A percentile compares a stretch with the other conserved stretches of the same genome.
phyloP scores from a whole-genome alignment of 768 basidiomycete genomes.

The Russula compacta region DNA sequence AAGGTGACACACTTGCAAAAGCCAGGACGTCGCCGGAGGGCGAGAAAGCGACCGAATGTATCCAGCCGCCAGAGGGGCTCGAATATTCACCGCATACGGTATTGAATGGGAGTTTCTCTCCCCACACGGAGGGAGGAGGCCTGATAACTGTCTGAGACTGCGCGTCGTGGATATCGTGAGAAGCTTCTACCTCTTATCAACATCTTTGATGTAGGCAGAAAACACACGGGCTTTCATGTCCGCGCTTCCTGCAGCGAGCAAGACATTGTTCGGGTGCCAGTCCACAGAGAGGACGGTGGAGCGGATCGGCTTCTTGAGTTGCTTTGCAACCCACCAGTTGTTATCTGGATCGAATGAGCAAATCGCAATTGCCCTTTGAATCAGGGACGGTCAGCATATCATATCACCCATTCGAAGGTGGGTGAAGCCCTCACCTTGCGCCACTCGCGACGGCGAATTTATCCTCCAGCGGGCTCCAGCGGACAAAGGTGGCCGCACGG shows the following conservation, averaged over 20 bases:
- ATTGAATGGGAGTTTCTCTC: slow-evolving; percentile 96
- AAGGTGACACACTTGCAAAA: slow-evolving; percentile 66
- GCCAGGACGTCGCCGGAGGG: slow-evolving; percentile 92
- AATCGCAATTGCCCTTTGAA: slow-evolving; percentile 81
- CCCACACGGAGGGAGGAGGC: slow-evolving; percentile 87
- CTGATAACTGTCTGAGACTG: slow-evolving; percentile 32
- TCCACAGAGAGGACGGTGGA: slow-evolving; percentile 91
- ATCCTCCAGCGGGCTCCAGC: slow-evolving; percentile 96
- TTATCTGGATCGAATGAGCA: slow-evolving; percentile 97
- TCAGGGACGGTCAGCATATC: neutral
- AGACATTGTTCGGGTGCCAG: slow-evolving; percentile 99
- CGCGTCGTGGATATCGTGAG: neutral
- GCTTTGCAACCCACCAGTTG: slow-evolving; percentile 98
- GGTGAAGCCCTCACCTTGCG: slow-evolving; percentile 52
- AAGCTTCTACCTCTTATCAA: slow-evolving; percentile 70
- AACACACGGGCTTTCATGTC: slow-evolving; percentile 98
- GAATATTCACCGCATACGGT: slow-evolving; percentile 92
- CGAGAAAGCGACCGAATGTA: slow-evolving; percentile 92
- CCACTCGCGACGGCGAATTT: slow-evolving; percentile 99
- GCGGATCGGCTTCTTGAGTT: slow-evolving; percentile 94
- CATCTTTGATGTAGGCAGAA: slow-evolving; percentile 97
- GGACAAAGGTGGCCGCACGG: slow-evolving; percentile 87
- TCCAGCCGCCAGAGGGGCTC: slow-evolving; percentile 92
- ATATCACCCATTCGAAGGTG: neutral
- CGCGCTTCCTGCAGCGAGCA: slow-evolving; percentile 93